These are phyloP conservation scores for Furcasterigmium furcatum DNA, from an alignment of 2,329 filamentous ascomycete genomes.

Conservation along the genomic window DNA sequence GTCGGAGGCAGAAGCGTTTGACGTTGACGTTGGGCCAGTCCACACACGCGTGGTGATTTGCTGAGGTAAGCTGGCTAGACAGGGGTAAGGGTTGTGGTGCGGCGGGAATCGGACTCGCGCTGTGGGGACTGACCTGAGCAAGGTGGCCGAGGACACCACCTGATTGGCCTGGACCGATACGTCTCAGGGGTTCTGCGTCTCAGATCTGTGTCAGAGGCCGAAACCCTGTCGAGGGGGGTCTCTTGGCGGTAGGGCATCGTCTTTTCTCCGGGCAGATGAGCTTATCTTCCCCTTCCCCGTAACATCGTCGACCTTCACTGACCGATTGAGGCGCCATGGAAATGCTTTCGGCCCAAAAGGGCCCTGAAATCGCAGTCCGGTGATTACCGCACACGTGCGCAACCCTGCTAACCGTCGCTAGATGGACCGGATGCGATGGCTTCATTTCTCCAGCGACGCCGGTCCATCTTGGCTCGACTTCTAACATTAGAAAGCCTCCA, in stretches of 20 bases:
- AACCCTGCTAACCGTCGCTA: background rate
- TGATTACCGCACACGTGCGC: conserved; percentile 1
- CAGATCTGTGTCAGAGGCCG: conserved; percentile 39
- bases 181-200: conserved; percentile 27
- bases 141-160: background rate
- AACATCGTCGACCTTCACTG: too few species aligned
- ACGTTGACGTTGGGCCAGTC: conserved; percentile 34
- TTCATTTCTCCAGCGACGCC: conserved; percentile 1
- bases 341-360: background rate
- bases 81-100: conserved; percentile 9
- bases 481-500: background rate
- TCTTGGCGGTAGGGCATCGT: background rate
- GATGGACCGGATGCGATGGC: background rate
- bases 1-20: too few species aligned
- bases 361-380: background rate
- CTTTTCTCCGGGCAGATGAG: background rate
- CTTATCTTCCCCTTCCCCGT: background rate
- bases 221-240: conserved; percentile 5
- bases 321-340: too few species aligned
- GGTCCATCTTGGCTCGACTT: background rate
- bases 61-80: conserved; percentile 17
- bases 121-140: background rate
- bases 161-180: background rate
- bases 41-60: conserved; percentile 19
- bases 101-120: conserved; percentile 9